Conservation (phyloP, 139 green algal species). For the Picochlorum costavermella region DNA sequence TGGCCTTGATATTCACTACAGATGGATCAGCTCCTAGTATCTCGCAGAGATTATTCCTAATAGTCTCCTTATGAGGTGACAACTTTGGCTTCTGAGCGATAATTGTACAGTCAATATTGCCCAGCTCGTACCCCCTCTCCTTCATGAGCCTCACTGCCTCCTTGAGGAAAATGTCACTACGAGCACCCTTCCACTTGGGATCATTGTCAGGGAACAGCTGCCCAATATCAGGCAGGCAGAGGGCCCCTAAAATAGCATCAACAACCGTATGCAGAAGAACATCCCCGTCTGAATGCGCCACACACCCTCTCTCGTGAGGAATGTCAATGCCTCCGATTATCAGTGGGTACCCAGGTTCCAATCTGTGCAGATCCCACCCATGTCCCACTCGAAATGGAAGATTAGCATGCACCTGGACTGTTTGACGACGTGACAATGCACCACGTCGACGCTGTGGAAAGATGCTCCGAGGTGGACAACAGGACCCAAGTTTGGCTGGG, state of each 20-base stretch:
- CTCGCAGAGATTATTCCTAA: slow-evolving; percentile 66
- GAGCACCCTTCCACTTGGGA: slow-evolving; percentile 90
- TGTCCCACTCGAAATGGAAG: slow-evolving; percentile 72
- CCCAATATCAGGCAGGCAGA: slow-evolving; percentile 94
- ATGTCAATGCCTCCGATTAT: slow-evolving; percentile 95
- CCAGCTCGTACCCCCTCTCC: slow-evolving; percentile 48
- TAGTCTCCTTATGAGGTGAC: slow-evolving; percentile 91
- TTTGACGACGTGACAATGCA: neutral
- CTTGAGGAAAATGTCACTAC: slow-evolving; percentile 81
- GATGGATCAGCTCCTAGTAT: slow-evolving; percentile 64
- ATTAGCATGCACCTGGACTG: slow-evolving; percentile 4
- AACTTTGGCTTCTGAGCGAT: slow-evolving; percentile 95
- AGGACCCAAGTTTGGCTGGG: too few relatives aligned
- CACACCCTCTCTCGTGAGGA: slow-evolving; percentile 88
- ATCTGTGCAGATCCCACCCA: slow-evolving; percentile 83
- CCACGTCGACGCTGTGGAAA: neutral
- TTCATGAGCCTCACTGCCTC: slow-evolving; percentile 51
- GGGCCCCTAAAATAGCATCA: slow-evolving; percentile 91
- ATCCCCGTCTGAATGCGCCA: slow-evolving; percentile 88
- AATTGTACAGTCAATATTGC: slow-evolving; percentile 96
- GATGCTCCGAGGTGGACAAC: too few relatives aligned
- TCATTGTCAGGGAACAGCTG: slow-evolving; percentile 99
- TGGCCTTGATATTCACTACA: slow-evolving; percentile 83
- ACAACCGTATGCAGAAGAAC: slow-evolving; percentile 48
- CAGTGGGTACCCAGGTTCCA: slow-evolving; percentile 83